Conservation (phyloP, 202 grass and related monocot genomes). For the Miscanthus sacchariflorus region DNA sequence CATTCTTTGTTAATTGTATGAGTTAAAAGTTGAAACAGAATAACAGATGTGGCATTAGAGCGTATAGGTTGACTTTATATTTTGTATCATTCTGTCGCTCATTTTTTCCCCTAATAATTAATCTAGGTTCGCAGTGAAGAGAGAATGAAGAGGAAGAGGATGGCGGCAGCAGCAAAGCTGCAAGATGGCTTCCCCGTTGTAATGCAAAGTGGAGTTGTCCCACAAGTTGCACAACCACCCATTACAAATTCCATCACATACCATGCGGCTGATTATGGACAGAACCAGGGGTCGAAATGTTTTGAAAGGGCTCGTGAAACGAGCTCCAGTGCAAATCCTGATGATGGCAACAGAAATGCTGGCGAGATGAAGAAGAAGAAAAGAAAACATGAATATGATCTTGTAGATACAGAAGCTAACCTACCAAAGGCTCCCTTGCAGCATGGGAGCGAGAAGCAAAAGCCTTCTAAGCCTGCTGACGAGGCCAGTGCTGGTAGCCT, state of each 20-base stretch:
- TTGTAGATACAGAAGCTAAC: slow-evolving; percentile 62
- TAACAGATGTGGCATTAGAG: slow-evolving; percentile 14
- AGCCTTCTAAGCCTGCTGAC: slow-evolving; percentile 48
- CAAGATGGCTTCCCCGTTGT: slow-evolving; percentile 56
- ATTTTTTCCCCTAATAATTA: slow-evolving; percentile 37
- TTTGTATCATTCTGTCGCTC: background rate
- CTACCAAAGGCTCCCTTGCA: slow-evolving; percentile 43
- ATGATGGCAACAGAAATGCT: slow-evolving; percentile 48
- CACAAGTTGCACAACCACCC: slow-evolving; percentile 51
- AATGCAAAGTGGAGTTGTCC: slow-evolving; percentile 51
- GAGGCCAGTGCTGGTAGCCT: slow-evolving; percentile 57
- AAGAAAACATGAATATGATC: slow-evolving; percentile 63
- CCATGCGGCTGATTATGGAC: slow-evolving; percentile 61
- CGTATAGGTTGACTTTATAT: slow-evolving; percentile 4
- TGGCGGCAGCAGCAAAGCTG: slow-evolving; percentile 55
- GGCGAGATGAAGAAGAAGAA: slow-evolving; percentile 74
- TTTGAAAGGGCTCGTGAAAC: slow-evolving; percentile 51
- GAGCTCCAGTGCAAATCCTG: slow-evolving; percentile 30
- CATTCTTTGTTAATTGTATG: slow-evolving; percentile 20
- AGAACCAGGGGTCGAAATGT: slow-evolving; percentile 53
- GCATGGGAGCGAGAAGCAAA: slow-evolving; percentile 64
- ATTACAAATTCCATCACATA: slow-evolving; percentile 46
- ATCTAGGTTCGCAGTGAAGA: slow-evolving; percentile 79
- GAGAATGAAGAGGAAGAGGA: slow-evolving; percentile 85
- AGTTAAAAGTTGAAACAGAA: slow-evolving; percentile 34